Base-by-base conservation (phyloP, 2,329 filamentous ascomycete genomes). In the Pyrenophora tritici-repentis region DNA sequence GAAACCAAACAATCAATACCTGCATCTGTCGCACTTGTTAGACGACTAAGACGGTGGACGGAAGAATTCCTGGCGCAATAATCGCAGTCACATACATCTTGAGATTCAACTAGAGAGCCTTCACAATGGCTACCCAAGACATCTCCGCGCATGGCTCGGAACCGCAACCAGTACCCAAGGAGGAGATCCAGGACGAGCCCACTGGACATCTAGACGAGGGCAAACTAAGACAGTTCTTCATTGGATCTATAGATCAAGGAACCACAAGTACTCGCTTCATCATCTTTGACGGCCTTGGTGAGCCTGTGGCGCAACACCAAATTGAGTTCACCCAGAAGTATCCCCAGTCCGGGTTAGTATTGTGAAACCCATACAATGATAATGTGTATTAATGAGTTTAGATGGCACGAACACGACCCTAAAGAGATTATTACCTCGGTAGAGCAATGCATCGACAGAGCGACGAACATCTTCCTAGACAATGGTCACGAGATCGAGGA, bases 321-420 rank as follows among this genome's bases (percentile, higher is more conserved):
- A 86, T 92, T 59, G 90, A 95, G 72, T 92, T 96, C 68, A 84
- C 85, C 59, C 92, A 96, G 71, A 83, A 88, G 52, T 93, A 95
- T 73, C 90, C 90, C 13, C 81, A 91, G 55, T 87, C 91, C 59
- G 92, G 92, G 89, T 94, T 80, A 76, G 85, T 81, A 53, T 45
- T 44, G 26, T 32, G 16, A 24, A 42, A 18, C 17, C 32, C 22
- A 20, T 18, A 14, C 14, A 36, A 16, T 22, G 34, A 38, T 17
- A 18, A 36, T 29, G 17, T 47, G 34, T 29, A 35, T 61, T 67
- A 47, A 69, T 52, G 47, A 29, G 47, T 47, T 26, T 70, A 91
- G 89, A 73, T 95, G 90, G 90, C 90, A 96, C 73, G 91, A 96
- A 72, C 91, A 96, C 69, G 87, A 95, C 65, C 90, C 91, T 4